Evolutionary conservation across 306 rosid species (phyloP).

Genomic region (Alnus glutinosa): DNA sequence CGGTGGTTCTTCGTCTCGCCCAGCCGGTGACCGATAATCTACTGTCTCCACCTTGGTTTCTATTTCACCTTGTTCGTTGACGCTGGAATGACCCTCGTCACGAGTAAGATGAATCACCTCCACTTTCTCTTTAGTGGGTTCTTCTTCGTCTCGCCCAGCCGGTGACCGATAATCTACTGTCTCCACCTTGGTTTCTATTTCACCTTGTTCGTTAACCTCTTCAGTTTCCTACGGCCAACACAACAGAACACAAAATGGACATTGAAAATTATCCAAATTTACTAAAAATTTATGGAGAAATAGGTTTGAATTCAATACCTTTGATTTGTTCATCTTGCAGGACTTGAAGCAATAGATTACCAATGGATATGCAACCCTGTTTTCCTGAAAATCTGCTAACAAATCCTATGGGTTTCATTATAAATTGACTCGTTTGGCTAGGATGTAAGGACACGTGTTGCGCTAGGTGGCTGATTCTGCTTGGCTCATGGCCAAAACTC

Average conservation of each 20-base stretch:
- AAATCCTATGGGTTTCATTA: too few relatives aligned
- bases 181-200: conserved; percentile 28
- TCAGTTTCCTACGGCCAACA: conserved; percentile 29
- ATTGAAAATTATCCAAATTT: background rate
- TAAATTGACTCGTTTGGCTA: too few relatives aligned
- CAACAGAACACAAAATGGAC: background rate
- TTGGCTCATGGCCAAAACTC: too few relatives aligned
- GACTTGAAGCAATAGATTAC: background rate
- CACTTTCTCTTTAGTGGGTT: conserved; percentile 20
- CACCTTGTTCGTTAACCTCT: conserved; percentile 29
- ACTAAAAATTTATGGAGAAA: background rate
- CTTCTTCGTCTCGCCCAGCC: conserved; percentile 21
- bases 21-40: conserved; percentile 31
- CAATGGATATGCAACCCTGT: background rate
- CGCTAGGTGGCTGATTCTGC: too few relatives aligned
- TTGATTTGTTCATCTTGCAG: background rate
- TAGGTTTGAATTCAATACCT: background rate
- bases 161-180: conserved; percentile 33
- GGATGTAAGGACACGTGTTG: too few relatives aligned
- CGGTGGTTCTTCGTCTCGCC: conserved; percentile 26
- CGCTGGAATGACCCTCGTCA: background rate
- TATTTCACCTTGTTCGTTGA: conserved; percentile 6
- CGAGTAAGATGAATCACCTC: conserved; percentile 34
- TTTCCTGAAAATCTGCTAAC: background rate
- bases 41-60: conserved; percentile 35